phyloP scores from a whole-genome alignment of 768 basidiomycete species.

The Lyophyllum decastes region DNA sequence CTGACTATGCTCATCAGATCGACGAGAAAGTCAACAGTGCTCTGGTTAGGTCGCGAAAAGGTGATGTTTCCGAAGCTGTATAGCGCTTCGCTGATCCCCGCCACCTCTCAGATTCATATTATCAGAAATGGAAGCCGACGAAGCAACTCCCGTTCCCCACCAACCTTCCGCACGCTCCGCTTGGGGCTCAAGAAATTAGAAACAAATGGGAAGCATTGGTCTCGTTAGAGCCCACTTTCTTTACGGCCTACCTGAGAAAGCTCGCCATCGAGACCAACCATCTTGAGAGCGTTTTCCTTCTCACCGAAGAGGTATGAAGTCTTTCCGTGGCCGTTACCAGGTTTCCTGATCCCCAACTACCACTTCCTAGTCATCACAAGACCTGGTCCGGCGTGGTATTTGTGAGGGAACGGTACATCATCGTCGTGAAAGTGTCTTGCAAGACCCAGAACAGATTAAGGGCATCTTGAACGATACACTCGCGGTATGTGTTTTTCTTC shows the following conservation, averaged over 20 bases:
- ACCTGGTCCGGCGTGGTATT: conserved; percentile 23
- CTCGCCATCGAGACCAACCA: conserved; percentile 31
- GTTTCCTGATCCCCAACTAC: neutral
- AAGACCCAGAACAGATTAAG: conserved; percentile 23
- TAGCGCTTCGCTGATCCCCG: no score
- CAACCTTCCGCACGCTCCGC: conserved; percentile 15
- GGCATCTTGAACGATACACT: conserved; percentile 28
- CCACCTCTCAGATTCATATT: no score
- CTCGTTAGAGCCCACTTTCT: conserved; percentile 12
- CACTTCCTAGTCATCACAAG: conserved; percentile 21
- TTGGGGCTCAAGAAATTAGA: conserved; percentile 17
- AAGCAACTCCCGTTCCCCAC: conserved; percentile 18
- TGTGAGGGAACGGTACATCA: conserved; percentile 15
- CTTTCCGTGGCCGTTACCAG: neutral
- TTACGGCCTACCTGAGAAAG: conserved; percentile 20
- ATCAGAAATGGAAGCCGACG: conserved; percentile 10
- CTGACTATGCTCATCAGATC: conserved; percentile 7
- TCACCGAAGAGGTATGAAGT: conserved; percentile 17
- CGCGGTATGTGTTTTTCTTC: conserved; percentile 20
- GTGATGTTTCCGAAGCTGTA: conserved; percentile 4
- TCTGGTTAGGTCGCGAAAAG: conserved; percentile 12
- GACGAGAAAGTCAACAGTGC: conserved; percentile 12
- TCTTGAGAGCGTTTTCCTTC: conserved; percentile 24
- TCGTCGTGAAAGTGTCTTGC: conserved; percentile 15
- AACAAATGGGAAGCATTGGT: conserved; percentile 21